A percentile compares a stretch with the other conserved stretches of the same genome.
These are phyloP conservation scores for Kodamaea kakaduensis DNA, from an alignment of 805 yeast species.

Conservation along the genomic window DNA sequence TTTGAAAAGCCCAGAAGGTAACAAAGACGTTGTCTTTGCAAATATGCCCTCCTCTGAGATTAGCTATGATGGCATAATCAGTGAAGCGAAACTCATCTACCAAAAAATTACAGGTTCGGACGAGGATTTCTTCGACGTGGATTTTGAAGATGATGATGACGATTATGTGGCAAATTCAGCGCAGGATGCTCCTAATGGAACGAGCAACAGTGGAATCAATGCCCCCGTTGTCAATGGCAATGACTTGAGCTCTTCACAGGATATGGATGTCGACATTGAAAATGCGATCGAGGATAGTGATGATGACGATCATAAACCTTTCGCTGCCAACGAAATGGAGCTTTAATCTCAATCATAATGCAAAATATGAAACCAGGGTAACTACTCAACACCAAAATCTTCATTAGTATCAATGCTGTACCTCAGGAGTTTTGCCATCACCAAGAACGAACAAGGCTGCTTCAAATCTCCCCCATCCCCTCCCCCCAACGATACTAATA, in stretches of 20 bases:
- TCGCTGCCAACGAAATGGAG: conserved; percentile 44
- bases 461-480: no score
- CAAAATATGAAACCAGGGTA: no score
- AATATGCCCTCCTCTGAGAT: conserved; percentile 80
- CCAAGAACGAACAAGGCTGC: no score
- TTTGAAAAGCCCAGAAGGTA: conserved; percentile 16
- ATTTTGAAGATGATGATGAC: conserved; percentile 91
- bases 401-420: no score
- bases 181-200: conserved; percentile 6
- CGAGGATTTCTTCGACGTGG: conserved; percentile 94
- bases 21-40: conserved; percentile 31
- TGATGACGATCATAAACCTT: conserved; percentile 36
- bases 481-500: no score
- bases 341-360: conserved; percentile 17
- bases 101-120: conserved; percentile 83
- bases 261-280: conserved; percentile 15
- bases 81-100: conserved; percentile 74
- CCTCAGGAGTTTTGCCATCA: no score
- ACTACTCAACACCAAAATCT: no score
- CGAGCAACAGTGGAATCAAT: conserved; percentile 9
- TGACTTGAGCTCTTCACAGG: conserved; percentile 1
- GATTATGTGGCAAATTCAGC: conserved; percentile 18
- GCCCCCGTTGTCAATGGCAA: conserved; percentile 4
- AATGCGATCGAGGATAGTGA: conserved; percentile 22
- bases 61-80: conserved; percentile 85